Conservation (phyloP, 352 stramenopile genomes). For the Phytophthora meadii region DNA sequence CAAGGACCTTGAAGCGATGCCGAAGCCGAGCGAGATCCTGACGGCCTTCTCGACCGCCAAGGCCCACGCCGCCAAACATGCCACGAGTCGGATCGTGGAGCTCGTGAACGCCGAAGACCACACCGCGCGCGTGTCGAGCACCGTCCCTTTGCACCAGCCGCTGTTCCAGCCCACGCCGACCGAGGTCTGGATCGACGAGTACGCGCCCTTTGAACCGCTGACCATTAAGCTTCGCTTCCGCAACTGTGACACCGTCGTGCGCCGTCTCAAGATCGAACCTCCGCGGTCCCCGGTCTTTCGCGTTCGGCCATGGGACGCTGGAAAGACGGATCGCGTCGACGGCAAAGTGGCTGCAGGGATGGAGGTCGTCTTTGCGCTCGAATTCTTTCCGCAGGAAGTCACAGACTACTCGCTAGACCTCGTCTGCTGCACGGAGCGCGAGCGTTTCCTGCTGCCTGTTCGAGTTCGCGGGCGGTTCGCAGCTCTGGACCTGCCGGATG, state of each 20-base stretch:
- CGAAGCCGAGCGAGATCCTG: slow-evolving; percentile 79
- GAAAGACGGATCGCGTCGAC: slow-evolving; percentile 44
- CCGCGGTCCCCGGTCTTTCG: slow-evolving; percentile 90
- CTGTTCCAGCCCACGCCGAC: slow-evolving; percentile 88
- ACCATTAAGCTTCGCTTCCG: slow-evolving; percentile 89
- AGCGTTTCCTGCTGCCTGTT: slow-evolving; percentile 95
- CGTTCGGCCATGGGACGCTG: slow-evolving; percentile 44
- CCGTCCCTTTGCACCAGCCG: slow-evolving; percentile 84
- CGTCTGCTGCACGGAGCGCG: slow-evolving; percentile 93
- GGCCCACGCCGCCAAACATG: slow-evolving; percentile 45
- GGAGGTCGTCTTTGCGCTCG: slow-evolving; percentile 91
- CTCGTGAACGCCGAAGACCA: slow-evolving; percentile 83
- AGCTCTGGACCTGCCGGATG: slow-evolving; percentile 91
- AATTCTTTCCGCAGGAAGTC: slow-evolving; percentile 92
- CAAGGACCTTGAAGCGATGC: background rate
- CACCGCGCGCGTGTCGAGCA: slow-evolving; percentile 60
- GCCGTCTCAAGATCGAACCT: slow-evolving; percentile 90
- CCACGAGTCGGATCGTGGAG: slow-evolving; percentile 55
- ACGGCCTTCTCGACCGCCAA: slow-evolving; percentile 68
- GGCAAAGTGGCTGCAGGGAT: slow-evolving; percentile 94
- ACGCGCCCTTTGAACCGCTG: slow-evolving; percentile 88
- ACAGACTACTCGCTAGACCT: slow-evolving; percentile 91
- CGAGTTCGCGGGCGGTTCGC: slow-evolving; percentile 83
- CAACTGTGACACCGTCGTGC: slow-evolving; percentile 92
- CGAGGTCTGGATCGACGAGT: slow-evolving; percentile 93